Conservation (phyloP, 192 early-diverging fungal genomes). For the Gonapodya prolifera region DNA sequence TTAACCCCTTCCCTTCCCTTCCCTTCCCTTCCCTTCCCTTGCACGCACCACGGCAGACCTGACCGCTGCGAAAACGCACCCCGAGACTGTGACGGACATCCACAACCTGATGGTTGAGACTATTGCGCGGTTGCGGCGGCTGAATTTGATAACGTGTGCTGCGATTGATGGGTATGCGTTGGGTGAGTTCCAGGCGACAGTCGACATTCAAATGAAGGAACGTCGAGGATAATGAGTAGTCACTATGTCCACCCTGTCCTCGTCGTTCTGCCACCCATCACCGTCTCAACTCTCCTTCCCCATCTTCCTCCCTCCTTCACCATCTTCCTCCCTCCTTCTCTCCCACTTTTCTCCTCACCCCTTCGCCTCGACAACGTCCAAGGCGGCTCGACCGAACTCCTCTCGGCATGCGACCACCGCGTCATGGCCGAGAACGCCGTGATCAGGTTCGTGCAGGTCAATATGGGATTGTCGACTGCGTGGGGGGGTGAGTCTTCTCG, state of each 20-base stretch:
- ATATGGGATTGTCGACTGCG: conserved; percentile 44
- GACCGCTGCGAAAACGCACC: neutral
- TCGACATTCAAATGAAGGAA: neutral
- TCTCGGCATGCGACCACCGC: conserved; percentile 43
- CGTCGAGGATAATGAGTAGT: neutral
- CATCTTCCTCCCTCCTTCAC: too few species aligned
- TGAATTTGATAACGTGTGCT: conserved; percentile 46
- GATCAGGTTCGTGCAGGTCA: conserved; percentile 42
- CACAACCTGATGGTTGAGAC: conserved; percentile 45
- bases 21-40: neutral
- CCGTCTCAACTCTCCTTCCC: too few species aligned
- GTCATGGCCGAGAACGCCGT: conserved; percentile 24
- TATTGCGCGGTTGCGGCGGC: conserved; percentile 31
- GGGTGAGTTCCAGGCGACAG: neutral
- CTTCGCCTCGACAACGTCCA: neutral
- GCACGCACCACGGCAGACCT: neutral
- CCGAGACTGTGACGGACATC: conserved; percentile 25
- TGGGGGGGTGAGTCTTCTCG: conserved; percentile 43
- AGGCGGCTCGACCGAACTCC: conserved; percentile 55
- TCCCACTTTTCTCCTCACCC: too few species aligned
- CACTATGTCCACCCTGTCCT: too few species aligned
- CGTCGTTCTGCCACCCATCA: too few species aligned
- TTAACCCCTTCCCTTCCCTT: too few species aligned
- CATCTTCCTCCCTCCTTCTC: too few species aligned
- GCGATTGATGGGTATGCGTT: conserved; percentile 46